Evolutionary conservation across 169 alveolate genomes (phyloP).

Genomic region (Eimeria acervulina): DNA sequence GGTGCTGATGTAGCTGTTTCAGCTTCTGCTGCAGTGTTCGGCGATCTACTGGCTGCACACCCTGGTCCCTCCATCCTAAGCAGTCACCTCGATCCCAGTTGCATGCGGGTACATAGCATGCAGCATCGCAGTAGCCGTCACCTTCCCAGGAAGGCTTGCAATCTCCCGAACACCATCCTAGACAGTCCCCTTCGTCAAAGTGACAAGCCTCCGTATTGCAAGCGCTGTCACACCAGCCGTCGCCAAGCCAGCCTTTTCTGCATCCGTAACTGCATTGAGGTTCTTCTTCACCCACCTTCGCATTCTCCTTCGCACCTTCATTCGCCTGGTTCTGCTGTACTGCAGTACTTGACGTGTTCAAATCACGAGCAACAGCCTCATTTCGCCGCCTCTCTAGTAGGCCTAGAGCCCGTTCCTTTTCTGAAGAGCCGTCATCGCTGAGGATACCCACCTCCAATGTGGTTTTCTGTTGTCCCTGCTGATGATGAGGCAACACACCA

Average conservation of each 20-base stretch:
- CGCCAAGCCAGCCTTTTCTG: slow-evolving; percentile 87
- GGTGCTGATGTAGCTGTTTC: slow-evolving; percentile 48
- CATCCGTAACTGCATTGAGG: slow-evolving; percentile 84
- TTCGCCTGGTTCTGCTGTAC: not conserved
- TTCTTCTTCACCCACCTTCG: not conserved
- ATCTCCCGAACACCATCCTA: slow-evolving; percentile 88
- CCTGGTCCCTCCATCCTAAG: slow-evolving; percentile 78
- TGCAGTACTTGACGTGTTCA: not conserved
- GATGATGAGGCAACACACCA: not conserved
- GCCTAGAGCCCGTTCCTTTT: slow-evolving; percentile 35
- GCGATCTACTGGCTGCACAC: slow-evolving; percentile 56
- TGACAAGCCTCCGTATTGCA: slow-evolving; percentile 86
- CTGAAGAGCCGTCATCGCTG: slow-evolving; percentile 5
- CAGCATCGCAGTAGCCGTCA: slow-evolving; percentile 88
- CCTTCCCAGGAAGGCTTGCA: slow-evolving; percentile 89
- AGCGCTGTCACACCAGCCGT: slow-evolving; percentile 89
- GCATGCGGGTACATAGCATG: slow-evolving; percentile 87
- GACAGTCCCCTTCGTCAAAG: slow-evolving; percentile 88
- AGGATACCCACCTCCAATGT: slow-evolving; percentile 34
- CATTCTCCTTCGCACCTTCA: not conserved
- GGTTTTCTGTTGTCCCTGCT: slow-evolving; percentile 11
- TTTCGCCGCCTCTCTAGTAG: slow-evolving; percentile 30
- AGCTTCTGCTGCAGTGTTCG: slow-evolving; percentile 53
- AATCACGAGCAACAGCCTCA: slow-evolving; percentile 33
- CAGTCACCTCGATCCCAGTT: slow-evolving; percentile 89